phyloP scores from a whole-genome alignment of 2,329 filamentous ascomycete species.

The Sclerotiophoma versabilis region DNA sequence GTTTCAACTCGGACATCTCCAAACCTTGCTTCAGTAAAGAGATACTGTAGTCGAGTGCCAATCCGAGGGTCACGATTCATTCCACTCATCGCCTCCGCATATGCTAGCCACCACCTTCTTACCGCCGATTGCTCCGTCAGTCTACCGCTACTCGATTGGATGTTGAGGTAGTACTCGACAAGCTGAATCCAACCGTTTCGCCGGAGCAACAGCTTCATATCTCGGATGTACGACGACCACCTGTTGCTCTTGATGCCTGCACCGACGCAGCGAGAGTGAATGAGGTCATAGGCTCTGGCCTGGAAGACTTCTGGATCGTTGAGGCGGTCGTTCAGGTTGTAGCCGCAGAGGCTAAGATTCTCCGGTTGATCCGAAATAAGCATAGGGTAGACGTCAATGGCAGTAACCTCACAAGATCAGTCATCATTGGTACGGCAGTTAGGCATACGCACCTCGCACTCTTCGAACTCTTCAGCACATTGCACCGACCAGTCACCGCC shows the following conservation, averaged over 20 bases:
- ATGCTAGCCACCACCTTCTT: constrained; percentile 46
- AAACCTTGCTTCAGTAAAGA: constrained; percentile 42
- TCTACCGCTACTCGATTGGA: constrained; percentile 85
- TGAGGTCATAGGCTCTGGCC: constrained; percentile 77
- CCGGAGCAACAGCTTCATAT: constrained; percentile 75
- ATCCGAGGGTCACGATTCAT: constrained; percentile 46
- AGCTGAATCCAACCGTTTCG: constrained; percentile 87
- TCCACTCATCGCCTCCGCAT: constrained; percentile 44
- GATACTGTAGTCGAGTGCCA: constrained; percentile 37
- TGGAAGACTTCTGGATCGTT: constrained; percentile 59
- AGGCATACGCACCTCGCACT: constrained; percentile 45
- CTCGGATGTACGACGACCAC: constrained; percentile 78
- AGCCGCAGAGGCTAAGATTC: constrained; percentile 44
- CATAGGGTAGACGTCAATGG: constrained; percentile 48
- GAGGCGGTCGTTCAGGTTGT: constrained; percentile 51
- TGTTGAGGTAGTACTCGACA: constrained; percentile 85
- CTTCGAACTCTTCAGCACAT: constrained; percentile 47
- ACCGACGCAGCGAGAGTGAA: constrained; percentile 77
- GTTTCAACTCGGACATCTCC: constrained; percentile 39
- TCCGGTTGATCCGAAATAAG: constrained; percentile 46
- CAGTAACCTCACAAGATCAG: constrained; percentile 44
- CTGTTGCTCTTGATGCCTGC: constrained; percentile 74
- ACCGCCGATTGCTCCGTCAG: constrained; percentile 61
- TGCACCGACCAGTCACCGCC: constrained; percentile 48
- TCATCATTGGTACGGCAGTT: not conserved